Base-by-base conservation (phyloP, 768 basidiomycete genomes). In the Suillus discolor region DNA sequence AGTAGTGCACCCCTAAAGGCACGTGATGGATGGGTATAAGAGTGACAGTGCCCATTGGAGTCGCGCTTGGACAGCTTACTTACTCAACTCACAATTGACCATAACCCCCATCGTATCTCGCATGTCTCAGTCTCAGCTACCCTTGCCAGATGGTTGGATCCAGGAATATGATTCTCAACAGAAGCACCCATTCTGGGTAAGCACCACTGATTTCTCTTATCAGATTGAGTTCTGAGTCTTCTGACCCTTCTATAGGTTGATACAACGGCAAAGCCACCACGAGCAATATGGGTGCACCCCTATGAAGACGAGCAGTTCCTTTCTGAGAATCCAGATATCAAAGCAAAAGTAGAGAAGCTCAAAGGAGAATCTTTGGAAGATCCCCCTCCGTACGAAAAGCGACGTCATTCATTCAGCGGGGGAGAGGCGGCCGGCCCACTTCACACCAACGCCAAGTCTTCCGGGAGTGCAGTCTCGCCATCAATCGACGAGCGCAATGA, bases 241-340 rank as follows among this genome's bases (percentile, higher is more conserved):
- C n/a, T 31, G 31, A 31, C 31, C 36, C 18, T 25, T 12, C 15
- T 63, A 54, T 57, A 90, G 87, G 87, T 91, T 20, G 88, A 92
- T 66, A 91, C 89, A 0, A 79, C 76, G 65, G 84, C 86, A 1
- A 79, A 74, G 9, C 90, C 91, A 9, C 85, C 89, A 1, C 84
- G 90, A 0, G 81, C 86, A 0, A 91, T 87, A 70, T 93, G 90
- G 91, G 80, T 81, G 1, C 90, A 93, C 71, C 90, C 91, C 1
- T 85, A 85, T 65, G 88, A 91, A 64, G 89, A 91, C 72, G 84
- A 87, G 55, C 80, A 85, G 61, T 91, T 83, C 74, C 79, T 90
- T n/a, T 69, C 66, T 6, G 82, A 85, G 55, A 84, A 89, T 67
- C 85, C 88, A 9, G 82, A 85, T 5, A 67, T 78, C 9, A 74